Evolutionary conservation across 2,329 filamentous ascomycete species (phyloP), one percentile per base, ranked within the genome.

Genomic region (Colletotrichum tanaceti): DNA sequence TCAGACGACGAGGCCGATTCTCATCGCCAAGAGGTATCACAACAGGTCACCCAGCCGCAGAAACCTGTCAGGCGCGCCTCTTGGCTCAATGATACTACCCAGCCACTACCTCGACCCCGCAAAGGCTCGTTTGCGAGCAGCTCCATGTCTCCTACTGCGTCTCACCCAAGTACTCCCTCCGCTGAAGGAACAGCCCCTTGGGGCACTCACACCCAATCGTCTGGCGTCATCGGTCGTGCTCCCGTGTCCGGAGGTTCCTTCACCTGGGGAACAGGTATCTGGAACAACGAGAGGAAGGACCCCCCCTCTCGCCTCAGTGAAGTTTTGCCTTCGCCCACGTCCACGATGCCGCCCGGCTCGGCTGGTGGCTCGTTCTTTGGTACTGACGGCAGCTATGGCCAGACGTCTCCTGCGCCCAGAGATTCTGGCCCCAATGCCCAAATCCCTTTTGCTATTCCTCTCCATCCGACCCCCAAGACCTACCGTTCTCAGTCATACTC

Each of bases 401-500:
- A 88, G 73, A 82, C 84, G 0, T 85, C 86, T 43, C 83, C 83
- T 54, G 82, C 79, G 64, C 84, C 82, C 54, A 84, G 84, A 75
- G 87, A 86, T 73, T 85, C 78, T 73, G 85, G 78, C 41, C 82
- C 83, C 49, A 90, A 87, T 70, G 79, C 85, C 73, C 89, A 95
- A 71, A 92, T 97, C 62, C 93, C 93, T 1, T 97, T 97, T 75
- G 87, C 92, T 7, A 97, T 97, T 72, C 94, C 94, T 4, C 84
- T 97, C 22, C 93, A 97, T 71, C 94, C 95, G 0, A 96, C 93
- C 0, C 93, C 93, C 1, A 98, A 98, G 79, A 94, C 93, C 1
- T 96, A 97, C 74, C 90, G 96, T 50, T 99, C 96, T 6, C 93
- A 98, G 79, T 98, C 96, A 5, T 98, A 98, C 79, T 98, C 95